Evolutionary conservation across 345 rosid species (phyloP), one percentile per base, ranked within the genome.

Genomic region (Citrus reticulata): DNA sequence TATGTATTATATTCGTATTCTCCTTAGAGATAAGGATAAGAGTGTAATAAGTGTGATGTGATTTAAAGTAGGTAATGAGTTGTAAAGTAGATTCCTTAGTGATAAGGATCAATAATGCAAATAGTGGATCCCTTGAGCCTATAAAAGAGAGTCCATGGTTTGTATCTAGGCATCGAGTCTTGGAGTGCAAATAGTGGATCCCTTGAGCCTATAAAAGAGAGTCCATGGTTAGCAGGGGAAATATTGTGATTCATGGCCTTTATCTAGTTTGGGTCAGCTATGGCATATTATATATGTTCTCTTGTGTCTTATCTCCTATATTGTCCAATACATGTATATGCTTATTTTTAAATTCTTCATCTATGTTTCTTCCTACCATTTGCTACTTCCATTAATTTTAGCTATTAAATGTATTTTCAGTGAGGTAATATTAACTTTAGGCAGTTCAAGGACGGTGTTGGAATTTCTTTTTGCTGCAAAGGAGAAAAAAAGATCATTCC

Each of bases 381-480:
- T 35, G 6, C 75, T 64, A 59, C 27, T 58, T 29, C 34, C 30
- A 55, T 39, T 79, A 65, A 61, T 77, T 69, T 42, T 77, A 34
- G 65, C 57, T 73, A 58, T 32, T 59, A 59, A 70, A 74, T 77
- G 68, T 74, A 73, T 81, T 89, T 67, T 68, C 94, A 97, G 99
- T 81, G 99, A 97, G 91, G 98, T 97, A 74, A 97, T 97, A 84
- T 85, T 97, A 81, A 97, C 99, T 68, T 80, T 97, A 79, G 99
- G 99, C 75, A 90, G 99, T 85, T 96, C 99, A 76, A 93, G 91
- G 85, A 94, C 99, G 35, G 98, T 96, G 62, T 80, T 93, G 83
- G 97, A 96, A 84, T 94, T 96, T 85, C 93, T 96, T 27, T 94
- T 91, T 85, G 97, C 98, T 80, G 99, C 99, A 73, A 94, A 94